These are phyloP conservation scores for Kazachstania sp. DNA, from an alignment of 1,139 yeast genomes.

Conservation along the genomic window DNA sequence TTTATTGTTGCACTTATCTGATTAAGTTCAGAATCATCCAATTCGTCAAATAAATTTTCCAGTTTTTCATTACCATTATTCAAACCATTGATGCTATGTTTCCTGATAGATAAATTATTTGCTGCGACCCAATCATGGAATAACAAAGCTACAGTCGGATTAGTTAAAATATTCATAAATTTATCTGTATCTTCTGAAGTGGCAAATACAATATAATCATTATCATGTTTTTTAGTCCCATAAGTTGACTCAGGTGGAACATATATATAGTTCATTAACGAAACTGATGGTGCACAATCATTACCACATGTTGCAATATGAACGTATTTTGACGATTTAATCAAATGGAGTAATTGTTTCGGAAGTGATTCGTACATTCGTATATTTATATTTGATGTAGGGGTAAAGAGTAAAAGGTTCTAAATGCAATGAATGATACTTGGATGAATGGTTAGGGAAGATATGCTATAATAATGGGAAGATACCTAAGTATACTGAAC, in stretches of 20 bases:
- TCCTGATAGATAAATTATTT: constrained; percentile 33
- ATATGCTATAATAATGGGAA: too few relatives aligned
- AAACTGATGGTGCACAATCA: constrained; percentile 66
- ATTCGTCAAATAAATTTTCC: constrained; percentile 53
- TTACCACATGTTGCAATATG: constrained; percentile 72
- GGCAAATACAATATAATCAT: constrained; percentile 54
- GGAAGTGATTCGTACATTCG: constrained; percentile 38
- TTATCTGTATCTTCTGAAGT: constrained; percentile 64
- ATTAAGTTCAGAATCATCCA: constrained; percentile 68
- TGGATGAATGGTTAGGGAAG: too few relatives aligned
- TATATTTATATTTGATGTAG: background rate
- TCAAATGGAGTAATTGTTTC: constrained; percentile 43
- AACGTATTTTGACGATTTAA: constrained; percentile 55
- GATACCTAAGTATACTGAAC: too few relatives aligned
- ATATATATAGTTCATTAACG: constrained; percentile 82
- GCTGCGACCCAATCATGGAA: constrained; percentile 85
- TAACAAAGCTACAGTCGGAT: constrained; percentile 72
- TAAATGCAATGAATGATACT: too few relatives aligned
- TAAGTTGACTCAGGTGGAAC: constrained; percentile 35
- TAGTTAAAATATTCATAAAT: constrained; percentile 52
- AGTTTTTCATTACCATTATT: constrained; percentile 27
- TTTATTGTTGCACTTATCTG: constrained; percentile 69
- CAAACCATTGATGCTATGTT: constrained; percentile 13
- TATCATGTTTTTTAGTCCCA: constrained; percentile 5
- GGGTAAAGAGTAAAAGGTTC: too few relatives aligned